Conservation (phyloP, 1,284 basidiomycete species). For the Irpex sp. region DNA sequence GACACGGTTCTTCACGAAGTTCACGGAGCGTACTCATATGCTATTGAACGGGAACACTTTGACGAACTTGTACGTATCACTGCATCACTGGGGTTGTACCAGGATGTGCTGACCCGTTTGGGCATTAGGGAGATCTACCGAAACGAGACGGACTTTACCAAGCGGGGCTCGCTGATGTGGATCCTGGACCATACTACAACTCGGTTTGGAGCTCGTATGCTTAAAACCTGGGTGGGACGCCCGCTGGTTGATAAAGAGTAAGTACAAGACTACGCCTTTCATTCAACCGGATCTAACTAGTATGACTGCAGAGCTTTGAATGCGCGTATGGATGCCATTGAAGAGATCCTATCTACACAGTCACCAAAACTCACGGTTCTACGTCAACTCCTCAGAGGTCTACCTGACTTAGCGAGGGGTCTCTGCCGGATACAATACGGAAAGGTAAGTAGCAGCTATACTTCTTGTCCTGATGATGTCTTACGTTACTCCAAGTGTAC, state of each 20-base stretch:
- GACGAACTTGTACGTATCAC: conserved; percentile 60
- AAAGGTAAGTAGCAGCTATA: conserved; percentile 44
- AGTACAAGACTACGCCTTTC: conserved; percentile 16
- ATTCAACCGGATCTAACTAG: neutral
- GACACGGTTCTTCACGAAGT: conserved; percentile 75
- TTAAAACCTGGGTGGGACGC: conserved; percentile 85
- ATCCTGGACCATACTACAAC: conserved; percentile 87
- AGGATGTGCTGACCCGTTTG: neutral
- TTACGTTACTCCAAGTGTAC: conserved; percentile 52
- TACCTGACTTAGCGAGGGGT: conserved; percentile 90
- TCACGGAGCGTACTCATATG: conserved; percentile 83
- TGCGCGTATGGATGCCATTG: conserved; percentile 79
- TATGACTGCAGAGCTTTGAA: conserved; percentile 53
- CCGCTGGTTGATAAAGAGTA: conserved; percentile 79
- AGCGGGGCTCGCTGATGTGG: conserved; percentile 81
- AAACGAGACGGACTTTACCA: conserved; percentile 80
- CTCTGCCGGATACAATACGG: conserved; percentile 89
- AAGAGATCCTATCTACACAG: conserved; percentile 67
- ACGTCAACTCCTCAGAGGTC: conserved; percentile 63
- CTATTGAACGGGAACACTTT: conserved; percentile 87
- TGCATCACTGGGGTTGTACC: neutral
- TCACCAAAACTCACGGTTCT: conserved; percentile 61
- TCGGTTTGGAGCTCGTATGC: conserved; percentile 81
- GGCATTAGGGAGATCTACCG: conserved; percentile 73
- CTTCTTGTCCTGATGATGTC: neutral